These are phyloP conservation scores for Wallacemonas sp. DNA, from an alignment of 208 protist species.

Conservation along the genomic window DNA sequence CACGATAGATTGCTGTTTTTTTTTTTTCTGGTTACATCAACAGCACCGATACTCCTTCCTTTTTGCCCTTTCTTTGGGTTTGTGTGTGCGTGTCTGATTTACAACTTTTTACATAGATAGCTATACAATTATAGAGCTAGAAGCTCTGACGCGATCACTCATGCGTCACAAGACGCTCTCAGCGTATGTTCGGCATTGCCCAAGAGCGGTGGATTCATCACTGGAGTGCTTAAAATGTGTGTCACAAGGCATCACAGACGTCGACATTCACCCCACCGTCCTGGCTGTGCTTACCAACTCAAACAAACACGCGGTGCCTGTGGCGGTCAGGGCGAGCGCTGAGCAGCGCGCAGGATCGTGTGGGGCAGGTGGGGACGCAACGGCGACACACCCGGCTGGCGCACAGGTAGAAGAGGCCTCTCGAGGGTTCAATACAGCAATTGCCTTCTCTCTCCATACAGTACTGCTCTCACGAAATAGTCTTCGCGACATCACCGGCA, in stretches of 20 bases:
- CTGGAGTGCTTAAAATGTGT: slow-evolving; percentile 71
- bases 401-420: not conserved
- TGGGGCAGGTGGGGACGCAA: too few relatives aligned
- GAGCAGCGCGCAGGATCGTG: not conserved
- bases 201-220: slow-evolving; percentile 53
- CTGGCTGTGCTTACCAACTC: slow-evolving; percentile 53
- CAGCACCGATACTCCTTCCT: too few relatives aligned
- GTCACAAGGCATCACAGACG: slow-evolving; percentile 54
- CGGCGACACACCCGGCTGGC: too few relatives aligned
- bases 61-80: too few relatives aligned
- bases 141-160: not conserved
- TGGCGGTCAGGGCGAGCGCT: slow-evolving; percentile 17
- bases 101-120: too few relatives aligned
- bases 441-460: slow-evolving; percentile 74
- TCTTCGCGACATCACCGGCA: slow-evolving; percentile 55
- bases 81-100: too few relatives aligned
- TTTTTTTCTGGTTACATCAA: too few relatives aligned
- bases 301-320: slow-evolving; percentile 20
- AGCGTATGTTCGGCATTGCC: slow-evolving; percentile 36
- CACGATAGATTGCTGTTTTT: too few relatives aligned
- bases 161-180: slow-evolving; percentile 30
- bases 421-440: slow-evolving; percentile 47
- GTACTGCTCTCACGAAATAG: slow-evolving; percentile 79
- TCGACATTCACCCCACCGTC: slow-evolving; percentile 68
- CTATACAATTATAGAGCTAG: not conserved